Evolutionary conservation across 1,139 yeast genomes (phyloP).

Genomic region (Komagataea norvegica): DNA sequence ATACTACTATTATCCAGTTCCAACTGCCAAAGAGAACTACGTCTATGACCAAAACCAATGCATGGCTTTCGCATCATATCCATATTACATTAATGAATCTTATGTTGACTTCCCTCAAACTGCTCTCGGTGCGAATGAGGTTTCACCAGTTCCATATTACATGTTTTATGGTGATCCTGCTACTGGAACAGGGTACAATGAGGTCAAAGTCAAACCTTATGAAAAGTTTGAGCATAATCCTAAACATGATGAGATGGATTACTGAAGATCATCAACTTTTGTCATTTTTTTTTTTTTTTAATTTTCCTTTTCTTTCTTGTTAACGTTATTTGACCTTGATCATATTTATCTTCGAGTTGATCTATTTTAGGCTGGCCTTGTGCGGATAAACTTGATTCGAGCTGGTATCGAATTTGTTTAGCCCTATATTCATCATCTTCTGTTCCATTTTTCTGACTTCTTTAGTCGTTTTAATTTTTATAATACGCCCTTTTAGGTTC

Average conservation of each 20-base stretch:
- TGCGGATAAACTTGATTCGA: no score
- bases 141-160: constrained; percentile 26
- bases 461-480: no score
- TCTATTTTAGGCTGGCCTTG: background rate
- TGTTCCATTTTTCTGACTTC: no score
- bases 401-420: no score
- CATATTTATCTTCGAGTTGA: background rate
- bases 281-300: background rate
- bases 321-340: background rate
- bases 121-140: constrained; percentile 12
- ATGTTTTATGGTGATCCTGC: constrained; percentile 27
- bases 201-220: constrained; percentile 11
- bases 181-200: constrained; percentile 11
- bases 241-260: constrained; percentile 11
- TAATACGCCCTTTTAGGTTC: no score
- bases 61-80: constrained; percentile 22
- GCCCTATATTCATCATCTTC: no score
- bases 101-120: constrained; percentile 19
- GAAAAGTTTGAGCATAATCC: constrained; percentile 9
- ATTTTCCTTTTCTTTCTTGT: background rate
- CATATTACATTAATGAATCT: constrained; percentile 24
- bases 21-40: constrained; percentile 18
- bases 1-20: constrained; percentile 24
- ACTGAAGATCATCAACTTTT: background rate
- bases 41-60: constrained; percentile 22